Conservation (phyloP, 2,329 filamentous ascomycete species). For the Domatiomyces globalis region DNA sequence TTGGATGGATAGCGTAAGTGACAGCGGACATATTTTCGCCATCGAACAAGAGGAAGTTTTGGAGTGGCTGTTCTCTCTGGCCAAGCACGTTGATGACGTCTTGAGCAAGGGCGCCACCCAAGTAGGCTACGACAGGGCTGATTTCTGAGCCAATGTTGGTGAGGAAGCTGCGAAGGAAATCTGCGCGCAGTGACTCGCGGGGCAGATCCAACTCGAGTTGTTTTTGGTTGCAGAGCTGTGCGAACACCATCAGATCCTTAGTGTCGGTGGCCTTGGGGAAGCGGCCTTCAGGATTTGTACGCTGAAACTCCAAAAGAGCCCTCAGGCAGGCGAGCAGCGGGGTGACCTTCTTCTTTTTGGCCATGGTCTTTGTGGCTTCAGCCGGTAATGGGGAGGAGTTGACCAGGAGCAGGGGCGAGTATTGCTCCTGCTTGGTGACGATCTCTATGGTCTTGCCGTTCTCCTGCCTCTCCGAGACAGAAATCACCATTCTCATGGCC, state of each 20-base stretch:
- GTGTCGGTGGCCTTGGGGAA: constrained; percentile 40
- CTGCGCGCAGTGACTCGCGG: constrained; percentile 49
- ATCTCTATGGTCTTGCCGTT: constrained; percentile 62
- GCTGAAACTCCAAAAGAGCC: constrained; percentile 78
- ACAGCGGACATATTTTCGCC: constrained; percentile 64
- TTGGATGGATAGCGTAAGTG: constrained; percentile 69
- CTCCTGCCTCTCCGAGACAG: constrained; percentile 54
- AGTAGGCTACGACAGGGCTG: constrained; percentile 70
- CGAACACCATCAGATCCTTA: constrained; percentile 62
- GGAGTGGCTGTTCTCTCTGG: constrained; percentile 80
- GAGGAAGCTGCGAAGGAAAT: constrained; percentile 70
- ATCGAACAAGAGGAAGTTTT: constrained; percentile 89
- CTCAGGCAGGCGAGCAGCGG: constrained; percentile 74
- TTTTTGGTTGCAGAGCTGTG: constrained; percentile 59
- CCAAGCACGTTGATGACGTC: constrained; percentile 95
- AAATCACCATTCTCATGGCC: constrained; percentile 59
- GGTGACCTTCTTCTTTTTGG: constrained; percentile 58
- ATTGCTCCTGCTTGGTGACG: constrained; percentile 82
- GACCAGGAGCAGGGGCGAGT: constrained; percentile 75
- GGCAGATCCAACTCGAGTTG: constrained; percentile 62
- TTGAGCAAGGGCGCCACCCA: constrained; percentile 83
- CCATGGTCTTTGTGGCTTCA: constrained; percentile 53
- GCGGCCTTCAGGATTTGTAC: constrained; percentile 36
- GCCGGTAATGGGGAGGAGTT: constrained; percentile 64
- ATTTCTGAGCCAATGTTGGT: constrained; percentile 76